Percentiles rank a stretch among this genome's conserved stretches.
phyloP scores from a whole-genome alignment of 192 early-diverging fungal genomes.

The Backusella australiensis region DNA sequence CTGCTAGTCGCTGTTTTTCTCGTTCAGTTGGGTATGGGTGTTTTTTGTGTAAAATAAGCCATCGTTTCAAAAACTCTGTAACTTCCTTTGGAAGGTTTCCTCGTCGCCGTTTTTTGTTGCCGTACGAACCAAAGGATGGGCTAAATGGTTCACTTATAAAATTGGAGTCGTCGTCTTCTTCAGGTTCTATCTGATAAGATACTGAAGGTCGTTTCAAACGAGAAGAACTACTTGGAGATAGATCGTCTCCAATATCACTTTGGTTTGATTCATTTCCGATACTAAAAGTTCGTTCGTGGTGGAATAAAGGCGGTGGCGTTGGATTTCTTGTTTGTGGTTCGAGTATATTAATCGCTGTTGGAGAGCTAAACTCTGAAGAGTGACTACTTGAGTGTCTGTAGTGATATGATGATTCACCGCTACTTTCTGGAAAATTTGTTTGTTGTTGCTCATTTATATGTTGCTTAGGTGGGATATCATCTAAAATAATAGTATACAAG shows the following conservation, averaged over 20 bases:
- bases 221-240: neutral
- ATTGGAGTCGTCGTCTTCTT: neutral
- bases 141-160: conserved; percentile 11
- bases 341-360: neutral
- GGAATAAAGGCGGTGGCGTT: neutral
- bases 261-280: neutral
- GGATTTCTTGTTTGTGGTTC: conserved; percentile 6
- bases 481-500: neutral
- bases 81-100: conserved; percentile 21
- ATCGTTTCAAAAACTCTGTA: conserved; percentile 9
- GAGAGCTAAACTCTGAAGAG: neutral
- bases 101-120: neutral
- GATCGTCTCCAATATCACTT: neutral
- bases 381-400: neutral
- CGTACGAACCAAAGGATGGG: neutral
- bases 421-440: neutral
- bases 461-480: neutral
- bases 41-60: conserved; percentile 20
- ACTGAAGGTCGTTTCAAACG: neutral
- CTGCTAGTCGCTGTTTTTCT: conserved; percentile 12
- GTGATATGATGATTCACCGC: neutral
- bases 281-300: neutral
- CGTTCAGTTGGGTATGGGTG: conserved; percentile 17
- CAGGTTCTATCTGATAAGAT: neutral
- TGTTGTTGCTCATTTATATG: neutral